Conservation (phyloP, 805 yeast genomes). For the Maudiozyma barnettii region DNA sequence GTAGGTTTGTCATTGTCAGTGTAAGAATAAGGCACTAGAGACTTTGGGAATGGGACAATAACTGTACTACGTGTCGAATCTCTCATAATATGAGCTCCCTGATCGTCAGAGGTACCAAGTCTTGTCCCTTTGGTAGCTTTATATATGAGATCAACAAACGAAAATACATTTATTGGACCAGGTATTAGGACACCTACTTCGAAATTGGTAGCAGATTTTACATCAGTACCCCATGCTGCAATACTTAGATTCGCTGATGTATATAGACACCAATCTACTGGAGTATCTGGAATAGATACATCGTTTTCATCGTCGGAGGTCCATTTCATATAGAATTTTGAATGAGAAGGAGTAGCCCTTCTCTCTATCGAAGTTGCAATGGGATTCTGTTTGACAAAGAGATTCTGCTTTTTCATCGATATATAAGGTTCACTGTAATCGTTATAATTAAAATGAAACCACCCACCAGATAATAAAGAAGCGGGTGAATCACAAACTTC, state of each 20-base stretch:
- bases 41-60: slow-evolving; percentile 21
- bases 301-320: slow-evolving; percentile 36
- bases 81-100: not conserved
- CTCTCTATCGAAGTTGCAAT: slow-evolving; percentile 1
- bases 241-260: slow-evolving; percentile 70
- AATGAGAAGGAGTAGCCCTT: slow-evolving; percentile 43
- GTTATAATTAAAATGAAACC: slow-evolving; percentile 23
- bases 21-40: slow-evolving; percentile 13
- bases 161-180: slow-evolving; percentile 10
- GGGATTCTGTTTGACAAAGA: slow-evolving; percentile 19
- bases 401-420: slow-evolving; percentile 9
- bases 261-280: slow-evolving; percentile 56
- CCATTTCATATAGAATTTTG: slow-evolving; percentile 54
- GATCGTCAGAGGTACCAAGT: not conserved
- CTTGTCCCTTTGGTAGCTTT: not conserved
- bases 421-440: slow-evolving; percentile 10
- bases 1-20: slow-evolving; percentile 9
- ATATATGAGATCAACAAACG: slow-evolving; percentile 17
- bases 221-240: slow-evolving; percentile 68
- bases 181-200: slow-evolving; percentile 43
- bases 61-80: not conserved
- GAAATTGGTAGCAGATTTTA: slow-evolving; percentile 33
- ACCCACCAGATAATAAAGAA: slow-evolving; percentile 19
- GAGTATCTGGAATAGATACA: slow-evolving; percentile 3
- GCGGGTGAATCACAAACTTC: slow-evolving; percentile 17